These are phyloP conservation scores for Caloboletus inedulis DNA, from an alignment of 1,284 basidiomycete species.

Conservation along the genomic window DNA sequence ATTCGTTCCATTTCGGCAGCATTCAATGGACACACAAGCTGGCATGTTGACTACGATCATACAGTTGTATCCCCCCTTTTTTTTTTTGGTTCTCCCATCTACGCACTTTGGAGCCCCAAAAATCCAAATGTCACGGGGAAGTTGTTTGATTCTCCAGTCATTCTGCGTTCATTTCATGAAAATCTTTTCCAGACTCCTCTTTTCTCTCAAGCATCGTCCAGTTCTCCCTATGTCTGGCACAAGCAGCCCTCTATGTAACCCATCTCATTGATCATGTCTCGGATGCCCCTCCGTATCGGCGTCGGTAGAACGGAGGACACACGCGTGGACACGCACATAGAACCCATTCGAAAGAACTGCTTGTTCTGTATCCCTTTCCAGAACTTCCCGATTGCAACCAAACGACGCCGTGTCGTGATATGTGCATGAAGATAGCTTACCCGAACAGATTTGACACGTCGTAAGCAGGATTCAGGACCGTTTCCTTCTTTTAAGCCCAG, in stretches of 20 bases:
- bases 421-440: not conserved
- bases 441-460: not conserved
- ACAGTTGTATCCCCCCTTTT: slow-evolving; percentile 21
- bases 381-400: not conserved
- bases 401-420: slow-evolving; percentile 5
- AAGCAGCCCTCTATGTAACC: slow-evolving; percentile 6
- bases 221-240: slow-evolving; percentile 16
- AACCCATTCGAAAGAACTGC: not conserved
- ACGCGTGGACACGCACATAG: not conserved
- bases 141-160: not conserved
- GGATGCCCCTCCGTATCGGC: slow-evolving; percentile 17
- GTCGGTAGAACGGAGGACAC: slow-evolving; percentile 13
- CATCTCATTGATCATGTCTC: slow-evolving; percentile 5
- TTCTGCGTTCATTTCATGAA: not conserved
- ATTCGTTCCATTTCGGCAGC: too few species aligned
- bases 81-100: slow-evolving; percentile 21
- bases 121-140: slow-evolving; percentile 8
- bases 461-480: not conserved
- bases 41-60: not conserved
- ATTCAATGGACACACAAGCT: too few species aligned
- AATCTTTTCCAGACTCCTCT: slow-evolving; percentile 5
- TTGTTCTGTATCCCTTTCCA: not conserved
- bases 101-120: slow-evolving; percentile 18
- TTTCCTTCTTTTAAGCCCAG: not conserved
- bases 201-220: slow-evolving; percentile 15